Base-by-base conservation (phyloP, 495 filamentous ascomycete species). In the Annulohypoxylon nitens region DNA sequence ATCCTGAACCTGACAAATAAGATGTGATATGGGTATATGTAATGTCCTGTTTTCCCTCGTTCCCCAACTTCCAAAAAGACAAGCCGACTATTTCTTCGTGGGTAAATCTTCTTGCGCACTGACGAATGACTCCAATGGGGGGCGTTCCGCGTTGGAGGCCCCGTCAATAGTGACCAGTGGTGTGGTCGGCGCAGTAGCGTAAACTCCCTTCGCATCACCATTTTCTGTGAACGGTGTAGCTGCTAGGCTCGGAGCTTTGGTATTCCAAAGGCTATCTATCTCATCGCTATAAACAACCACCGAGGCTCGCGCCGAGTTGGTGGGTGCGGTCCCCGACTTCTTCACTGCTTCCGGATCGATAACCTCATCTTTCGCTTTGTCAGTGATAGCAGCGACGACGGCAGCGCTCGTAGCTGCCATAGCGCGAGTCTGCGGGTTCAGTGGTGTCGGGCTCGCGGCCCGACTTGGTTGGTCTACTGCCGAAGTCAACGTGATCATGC, bases 401-500 rank as follows among this genome's bases (percentile, higher is more conserved):
- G 67, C 59, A 18, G 64, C 70, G 25, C 67, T 70, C 4, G 63
- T 63, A 20, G 60, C n/a, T n/a, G 61, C 61, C 5, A 51, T 18
- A 4, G 50, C 59, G 9, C 74, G 58, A 16, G 43, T 37, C 3
- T 64, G 59, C 4, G 75, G 62, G 8, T 57, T 76, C 39, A 64
- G 3, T 30, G 74, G 69, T 23, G 58, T 57, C n/a, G 80, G 77
- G 6, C 72, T 80, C 12, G 73, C 74, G 7, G 73, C 67, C 10
- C 73, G 71, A 18, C 70, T 72, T 0, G 71, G 59, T 3, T 65
- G 53, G 14, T 81, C 79, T 61, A 78, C 66, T 4, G 75, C 58
- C 18, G 82, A 81, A 6, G 72, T 79, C 10, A 88, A 73, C 1
- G 86, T 88, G 25, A 85, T 82, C 85, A 88, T 87, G 72, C 86